A percentile compares a stretch with the other conserved stretches of the same genome.
phyloP scores from a whole-genome alignment of 306 rosid genomes.

The Sesbania bispinosa region DNA sequence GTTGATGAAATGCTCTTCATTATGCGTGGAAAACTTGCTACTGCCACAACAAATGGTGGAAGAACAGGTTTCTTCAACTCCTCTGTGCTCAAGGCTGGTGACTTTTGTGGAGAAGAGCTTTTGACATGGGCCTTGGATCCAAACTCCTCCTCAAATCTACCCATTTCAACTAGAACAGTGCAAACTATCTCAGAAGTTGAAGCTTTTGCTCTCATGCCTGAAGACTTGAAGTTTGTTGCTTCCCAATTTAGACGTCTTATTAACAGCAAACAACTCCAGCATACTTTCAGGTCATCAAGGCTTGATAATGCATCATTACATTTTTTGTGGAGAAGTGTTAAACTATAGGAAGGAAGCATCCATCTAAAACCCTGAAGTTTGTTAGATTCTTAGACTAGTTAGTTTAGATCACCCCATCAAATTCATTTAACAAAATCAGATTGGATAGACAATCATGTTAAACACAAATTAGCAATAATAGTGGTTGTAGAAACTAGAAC shows the following conservation, averaged over 20 bases:
- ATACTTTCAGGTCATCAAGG: constrained; percentile 73
- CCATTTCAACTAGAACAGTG: constrained; percentile 75
- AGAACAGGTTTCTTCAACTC: constrained; percentile 67
- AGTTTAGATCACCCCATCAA: background rate
- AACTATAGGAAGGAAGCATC: background rate
- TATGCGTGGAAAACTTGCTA: constrained; percentile 62
- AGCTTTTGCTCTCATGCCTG: constrained; percentile 77
- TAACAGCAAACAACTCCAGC: constrained; percentile 60
- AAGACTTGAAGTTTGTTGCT: constrained; percentile 68
- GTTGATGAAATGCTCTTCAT: constrained; percentile 90
- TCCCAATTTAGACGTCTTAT: constrained; percentile 68
- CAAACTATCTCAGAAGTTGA: constrained; percentile 70
- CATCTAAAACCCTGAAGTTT: background rate
- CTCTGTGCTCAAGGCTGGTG: constrained; percentile 62
- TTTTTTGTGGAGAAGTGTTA: background rate
- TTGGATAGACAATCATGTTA: too few relatives aligned
- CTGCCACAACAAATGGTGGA: constrained; percentile 68
- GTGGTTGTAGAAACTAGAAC: too few relatives aligned
- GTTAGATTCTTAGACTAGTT: background rate
- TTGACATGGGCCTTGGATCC: constrained; percentile 92
- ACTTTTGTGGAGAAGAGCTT: constrained; percentile 96
- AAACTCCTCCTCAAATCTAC: constrained; percentile 52
- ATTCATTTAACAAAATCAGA: background rate
- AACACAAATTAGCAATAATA: too few relatives aligned
- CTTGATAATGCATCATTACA: background rate